Conservation (phyloP, 768 basidiomycete genomes). For the Hypholoma sublateritium region DNA sequence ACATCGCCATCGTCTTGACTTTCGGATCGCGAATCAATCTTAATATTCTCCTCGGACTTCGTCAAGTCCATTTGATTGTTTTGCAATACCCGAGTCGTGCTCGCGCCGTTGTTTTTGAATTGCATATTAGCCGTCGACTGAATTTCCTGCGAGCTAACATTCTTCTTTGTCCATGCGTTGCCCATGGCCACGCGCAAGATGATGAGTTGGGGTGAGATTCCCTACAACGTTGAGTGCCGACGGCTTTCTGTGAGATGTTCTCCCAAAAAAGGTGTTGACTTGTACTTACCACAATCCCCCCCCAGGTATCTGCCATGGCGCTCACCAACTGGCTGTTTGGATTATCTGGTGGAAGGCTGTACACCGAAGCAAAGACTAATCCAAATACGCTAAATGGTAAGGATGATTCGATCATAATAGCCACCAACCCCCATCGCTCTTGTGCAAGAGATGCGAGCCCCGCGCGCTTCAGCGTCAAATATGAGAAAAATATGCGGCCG, state of each 20-base stretch:
- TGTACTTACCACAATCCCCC: neutral
- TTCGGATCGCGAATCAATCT: no score
- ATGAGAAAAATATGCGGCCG: neutral
- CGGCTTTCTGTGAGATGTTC: neutral
- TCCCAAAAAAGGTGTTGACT: neutral
- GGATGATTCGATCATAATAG: neutral
- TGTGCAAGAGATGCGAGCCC: neutral
- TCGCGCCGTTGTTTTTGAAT: neutral
- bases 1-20: no score
- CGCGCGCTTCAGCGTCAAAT: neutral
- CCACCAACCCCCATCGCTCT: neutral
- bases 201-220: neutral
- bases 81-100: neutral
- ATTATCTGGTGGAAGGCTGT: neutral
- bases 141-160: neutral
- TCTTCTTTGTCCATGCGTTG: neutral
- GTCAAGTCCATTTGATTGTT: neutral
- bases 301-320: neutral
- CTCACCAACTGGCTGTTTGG: neutral
- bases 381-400: neutral
- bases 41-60: no score
- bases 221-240: neutral
- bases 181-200: neutral
- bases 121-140: neutral
- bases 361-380: neutral